These are phyloP conservation scores for Acacia acuminata DNA, from an alignment of 306 rosid genomes.

Conservation along the genomic window DNA sequence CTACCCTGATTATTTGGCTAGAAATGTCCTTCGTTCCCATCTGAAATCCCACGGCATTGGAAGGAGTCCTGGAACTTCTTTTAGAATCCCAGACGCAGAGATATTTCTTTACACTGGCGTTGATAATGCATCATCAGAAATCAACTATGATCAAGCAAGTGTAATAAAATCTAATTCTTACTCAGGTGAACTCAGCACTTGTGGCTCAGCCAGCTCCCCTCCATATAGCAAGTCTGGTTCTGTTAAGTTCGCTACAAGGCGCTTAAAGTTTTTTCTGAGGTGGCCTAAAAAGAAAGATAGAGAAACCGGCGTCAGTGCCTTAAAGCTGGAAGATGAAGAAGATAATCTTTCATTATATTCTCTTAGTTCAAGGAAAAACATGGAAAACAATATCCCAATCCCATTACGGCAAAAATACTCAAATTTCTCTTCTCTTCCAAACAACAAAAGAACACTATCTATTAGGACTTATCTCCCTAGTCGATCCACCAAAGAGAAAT, in stretches of 20 bases:
- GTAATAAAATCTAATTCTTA: slow-evolving; percentile 40
- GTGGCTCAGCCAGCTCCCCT: slow-evolving; percentile 46
- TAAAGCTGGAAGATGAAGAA: slow-evolving; percentile 38
- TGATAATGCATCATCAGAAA: slow-evolving; percentile 62
- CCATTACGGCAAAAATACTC: slow-evolving; percentile 75
- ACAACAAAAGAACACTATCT: slow-evolving; percentile 58
- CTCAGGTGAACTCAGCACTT: slow-evolving; percentile 48
- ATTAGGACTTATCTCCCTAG: slow-evolving; percentile 54
- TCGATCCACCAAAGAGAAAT: slow-evolving; percentile 64
- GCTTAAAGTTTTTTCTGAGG: slow-evolving; percentile 63
- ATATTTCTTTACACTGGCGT: slow-evolving; percentile 76
- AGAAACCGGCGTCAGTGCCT: slow-evolving; percentile 19
- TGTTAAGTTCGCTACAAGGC: slow-evolving; percentile 43
- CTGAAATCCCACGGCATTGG: slow-evolving; percentile 67
- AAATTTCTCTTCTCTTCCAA: slow-evolving; percentile 50
- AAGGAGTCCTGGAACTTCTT: slow-evolving; percentile 82
- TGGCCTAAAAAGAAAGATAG: slow-evolving; percentile 66
- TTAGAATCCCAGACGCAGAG: slow-evolving; percentile 90
- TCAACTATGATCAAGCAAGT: slow-evolving; percentile 45
- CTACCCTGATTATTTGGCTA: slow-evolving; percentile 38
- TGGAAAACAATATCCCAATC: slow-evolving; percentile 43
- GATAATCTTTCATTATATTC: slow-evolving; percentile 45
- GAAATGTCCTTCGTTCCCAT: slow-evolving; percentile 61
- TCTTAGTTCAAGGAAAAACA: slow-evolving; percentile 34
- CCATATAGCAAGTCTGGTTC: slow-evolving; percentile 48